Conservation (phyloP, 148 eudicot genomes). For the Spergularia bocconei region DNA sequence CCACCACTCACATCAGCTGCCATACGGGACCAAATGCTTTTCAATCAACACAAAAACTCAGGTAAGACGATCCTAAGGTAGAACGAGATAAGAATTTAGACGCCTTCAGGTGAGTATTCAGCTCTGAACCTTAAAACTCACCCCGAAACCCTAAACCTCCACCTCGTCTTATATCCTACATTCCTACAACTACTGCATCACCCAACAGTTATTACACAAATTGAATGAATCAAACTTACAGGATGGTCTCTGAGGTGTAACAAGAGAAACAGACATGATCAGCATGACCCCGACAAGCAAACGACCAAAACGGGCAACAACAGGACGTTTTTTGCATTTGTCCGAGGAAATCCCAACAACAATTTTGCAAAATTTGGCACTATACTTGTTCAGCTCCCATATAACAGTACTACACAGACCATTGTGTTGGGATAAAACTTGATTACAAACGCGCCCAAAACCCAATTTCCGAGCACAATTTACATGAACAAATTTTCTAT, state of each 20-base stretch:
- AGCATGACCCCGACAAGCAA: conserved; percentile 60
- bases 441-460: conserved; percentile 24
- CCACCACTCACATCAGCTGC: conserved; percentile 16
- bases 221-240: conserved; percentile 52
- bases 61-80: too few species aligned
- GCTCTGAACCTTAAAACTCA: too few species aligned
- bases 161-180: too few species aligned
- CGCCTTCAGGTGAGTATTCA: too few species aligned
- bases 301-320: conserved; percentile 28
- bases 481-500: not conserved
- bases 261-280: conserved; percentile 52
- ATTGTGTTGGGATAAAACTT: conserved; percentile 19
- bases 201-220: not conserved
- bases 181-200: too few species aligned
- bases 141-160: too few species aligned
- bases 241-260: conserved; percentile 55
- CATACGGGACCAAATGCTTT: not conserved
- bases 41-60: too few species aligned
- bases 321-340: conserved; percentile 20
- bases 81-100: too few species aligned
- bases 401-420: conserved; percentile 33
- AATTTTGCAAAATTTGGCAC: conserved; percentile 29
- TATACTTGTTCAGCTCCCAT: conserved; percentile 31
- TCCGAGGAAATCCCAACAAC: conserved; percentile 27
- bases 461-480: conserved; percentile 10